A percentile compares a stretch with the other conserved stretches of the same genome.
Conservation (phyloP, 2,329 filamentous ascomycete species). For the Aureobasidium sp. region DNA sequence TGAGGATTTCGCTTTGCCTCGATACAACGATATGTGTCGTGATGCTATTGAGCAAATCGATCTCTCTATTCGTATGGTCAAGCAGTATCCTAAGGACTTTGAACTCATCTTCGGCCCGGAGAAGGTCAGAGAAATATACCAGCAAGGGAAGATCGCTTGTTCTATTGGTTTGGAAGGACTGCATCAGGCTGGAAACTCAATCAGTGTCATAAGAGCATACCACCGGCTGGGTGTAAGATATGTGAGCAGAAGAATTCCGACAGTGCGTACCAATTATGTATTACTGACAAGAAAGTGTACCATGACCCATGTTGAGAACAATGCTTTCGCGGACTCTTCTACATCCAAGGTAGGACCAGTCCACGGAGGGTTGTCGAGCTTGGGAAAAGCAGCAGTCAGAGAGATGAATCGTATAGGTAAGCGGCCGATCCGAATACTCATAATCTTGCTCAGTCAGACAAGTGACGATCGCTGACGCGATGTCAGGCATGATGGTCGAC, state of each 20-base stretch:
- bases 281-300: conserved; percentile 16
- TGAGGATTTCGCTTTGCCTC: conserved; percentile 23
- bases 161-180: conserved; percentile 35
- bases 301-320: conserved; percentile 21
- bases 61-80: conserved; percentile 26
- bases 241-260: conserved; percentile 21
- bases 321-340: conserved; percentile 20
- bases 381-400: conserved; percentile 26
- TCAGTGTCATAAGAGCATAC: conserved; percentile 32
- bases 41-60: conserved; percentile 24
- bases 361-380: conserved; percentile 19
- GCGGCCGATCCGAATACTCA: not conserved
- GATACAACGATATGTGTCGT: conserved; percentile 23
- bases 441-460: too few species aligned
- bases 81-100: conserved; percentile 27
- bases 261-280: not conserved
- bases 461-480: not conserved
- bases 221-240: conserved; percentile 35
- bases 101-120: conserved; percentile 24
- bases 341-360: conserved; percentile 18
- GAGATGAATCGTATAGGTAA: conserved; percentile 35
- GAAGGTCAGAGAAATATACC: conserved; percentile 28
- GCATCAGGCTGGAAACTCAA: conserved; percentile 32
- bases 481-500: conserved; percentile 20
- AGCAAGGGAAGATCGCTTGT: conserved; percentile 29